Evolutionary conservation across 768 basidiomycete species (phyloP), one percentile per base, ranked within the genome.

Genomic region (Collybia sordida): DNA sequence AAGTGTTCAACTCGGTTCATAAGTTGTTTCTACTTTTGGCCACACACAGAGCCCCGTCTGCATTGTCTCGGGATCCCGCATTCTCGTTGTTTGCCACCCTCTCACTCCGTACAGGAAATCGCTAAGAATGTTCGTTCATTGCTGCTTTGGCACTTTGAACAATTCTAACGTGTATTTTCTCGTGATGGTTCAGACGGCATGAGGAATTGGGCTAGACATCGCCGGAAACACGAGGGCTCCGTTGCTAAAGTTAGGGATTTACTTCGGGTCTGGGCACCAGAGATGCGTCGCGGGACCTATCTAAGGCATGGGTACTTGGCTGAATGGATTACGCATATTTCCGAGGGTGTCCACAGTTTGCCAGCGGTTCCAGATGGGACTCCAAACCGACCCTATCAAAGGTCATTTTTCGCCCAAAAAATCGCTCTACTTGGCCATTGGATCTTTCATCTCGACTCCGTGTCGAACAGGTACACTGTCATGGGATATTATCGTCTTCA

Each of bases 61-160:
- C 67, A 59, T 69, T 60, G 64, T 72, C 79, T 81, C 74, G 77
- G 79, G 79, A 75, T 61, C 77, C 79, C 72, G 59, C 11, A 64
- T 63, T 62, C 50, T 50, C 51, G 45, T 53, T 24, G 41, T 49
- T 27, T 42, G 21, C 25, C 37, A 39, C 34, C 54, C 45, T 43
- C 52, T 57, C 49, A 37, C 44, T 53, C 53, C 67, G 50, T 50
- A 69, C 71, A 67, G 64, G 60, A 56, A 36, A 56, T 57, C 56
- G 49, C 48, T 42, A 40, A 35, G 45, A 17, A 31, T 49, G 43
- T 44, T 34, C 52, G 15, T 45, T 49, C 51, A 24, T 52, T 50
- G 51, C 47, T 47, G 45, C 49, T 60, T 51, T 61, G 63, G 43
- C 50, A 57, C 31, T 47, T 18, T 50, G 50, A 52, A 48, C 24